Conservation (phyloP, 2,329 filamentous ascomycete genomes). For the Paraphoma sp. region DNA sequence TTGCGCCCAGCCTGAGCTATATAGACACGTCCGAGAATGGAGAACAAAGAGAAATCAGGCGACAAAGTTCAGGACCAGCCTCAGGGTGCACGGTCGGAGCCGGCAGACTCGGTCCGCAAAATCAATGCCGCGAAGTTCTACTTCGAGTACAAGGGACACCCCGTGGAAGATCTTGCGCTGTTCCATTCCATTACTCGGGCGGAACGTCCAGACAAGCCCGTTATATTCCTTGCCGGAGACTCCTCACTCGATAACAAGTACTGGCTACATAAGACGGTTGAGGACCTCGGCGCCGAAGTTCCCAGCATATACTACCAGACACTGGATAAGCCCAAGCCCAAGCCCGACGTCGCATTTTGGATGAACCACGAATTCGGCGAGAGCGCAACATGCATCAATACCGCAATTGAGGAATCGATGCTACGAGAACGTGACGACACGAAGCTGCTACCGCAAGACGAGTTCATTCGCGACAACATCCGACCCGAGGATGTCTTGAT, state of each 20-base stretch:
- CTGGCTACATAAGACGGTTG: constrained; percentile 34
- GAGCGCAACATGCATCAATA: constrained; percentile 44
- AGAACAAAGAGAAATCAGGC: not conserved
- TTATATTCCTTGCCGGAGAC: constrained; percentile 47
- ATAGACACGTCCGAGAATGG: no score
- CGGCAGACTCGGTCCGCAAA: constrained; percentile 4
- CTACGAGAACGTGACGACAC: constrained; percentile 36
- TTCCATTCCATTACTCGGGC: constrained; percentile 31
- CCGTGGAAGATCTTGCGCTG: constrained; percentile 33
- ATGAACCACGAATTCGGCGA: constrained; percentile 41
- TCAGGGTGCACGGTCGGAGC: not conserved
- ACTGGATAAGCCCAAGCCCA: constrained; percentile 31
- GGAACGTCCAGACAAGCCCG: constrained; percentile 34
- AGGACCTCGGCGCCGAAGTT: constrained; percentile 14
- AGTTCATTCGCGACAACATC: constrained; percentile 45
- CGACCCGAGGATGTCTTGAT: constrained; percentile 38
- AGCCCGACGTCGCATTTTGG: constrained; percentile 48
- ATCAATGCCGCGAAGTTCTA: constrained; percentile 41
- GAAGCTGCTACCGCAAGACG: constrained; percentile 38
- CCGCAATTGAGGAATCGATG: constrained; percentile 44
- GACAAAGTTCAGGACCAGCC: not conserved
- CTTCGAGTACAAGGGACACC: constrained; percentile 44
- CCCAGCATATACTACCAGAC: constrained; percentile 39
- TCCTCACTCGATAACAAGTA: constrained; percentile 50
- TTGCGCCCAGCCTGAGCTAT: no score